Percentiles rank a stretch among this genome's conserved stretches.
Conservation (phyloP, 2,329 filamentous ascomycete genomes). For the Cladophialophora exuberans region DNA sequence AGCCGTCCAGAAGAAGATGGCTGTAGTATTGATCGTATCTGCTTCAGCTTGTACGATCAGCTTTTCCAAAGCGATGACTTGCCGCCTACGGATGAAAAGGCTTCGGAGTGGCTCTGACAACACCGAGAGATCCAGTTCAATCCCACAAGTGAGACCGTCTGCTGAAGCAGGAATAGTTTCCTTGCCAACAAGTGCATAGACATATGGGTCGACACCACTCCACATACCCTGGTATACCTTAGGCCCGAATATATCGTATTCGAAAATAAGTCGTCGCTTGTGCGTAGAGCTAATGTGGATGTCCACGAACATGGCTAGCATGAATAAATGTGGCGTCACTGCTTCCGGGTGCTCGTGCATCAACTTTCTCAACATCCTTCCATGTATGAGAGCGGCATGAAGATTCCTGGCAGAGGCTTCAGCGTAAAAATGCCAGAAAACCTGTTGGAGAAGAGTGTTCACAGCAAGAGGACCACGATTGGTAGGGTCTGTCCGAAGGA, state of each 20-base stretch:
- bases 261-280: not conserved
- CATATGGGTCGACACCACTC: conserved; percentile 1
- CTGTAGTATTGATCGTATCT: not conserved
- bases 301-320: conserved; percentile 3
- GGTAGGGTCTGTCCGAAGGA: not conserved
- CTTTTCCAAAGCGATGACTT: not conserved
- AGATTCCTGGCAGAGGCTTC: conserved; percentile 1
- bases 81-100: conserved; percentile 1
- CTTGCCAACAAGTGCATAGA: not conserved
- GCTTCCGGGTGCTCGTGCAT: not conserved
- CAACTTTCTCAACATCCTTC: conserved; percentile 2
- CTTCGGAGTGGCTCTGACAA: not conserved
- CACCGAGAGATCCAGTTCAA: not conserved
- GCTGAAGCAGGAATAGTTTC: not conserved
- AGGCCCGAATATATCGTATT: not conserved
- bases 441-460: not conserved
- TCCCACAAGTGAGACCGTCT: not conserved
- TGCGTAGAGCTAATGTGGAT: conserved; percentile 2
- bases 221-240: conserved; percentile 1
- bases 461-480: not conserved
- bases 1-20: conserved; percentile 2
- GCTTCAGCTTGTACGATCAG: not conserved
- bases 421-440: conserved; percentile 4
- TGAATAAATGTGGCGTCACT: not conserved
- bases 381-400: not conserved